phyloP scores from a whole-genome alignment of 2,329 filamentous ascomycete genomes.

The Pseudogymnoascus destructans region DNA sequence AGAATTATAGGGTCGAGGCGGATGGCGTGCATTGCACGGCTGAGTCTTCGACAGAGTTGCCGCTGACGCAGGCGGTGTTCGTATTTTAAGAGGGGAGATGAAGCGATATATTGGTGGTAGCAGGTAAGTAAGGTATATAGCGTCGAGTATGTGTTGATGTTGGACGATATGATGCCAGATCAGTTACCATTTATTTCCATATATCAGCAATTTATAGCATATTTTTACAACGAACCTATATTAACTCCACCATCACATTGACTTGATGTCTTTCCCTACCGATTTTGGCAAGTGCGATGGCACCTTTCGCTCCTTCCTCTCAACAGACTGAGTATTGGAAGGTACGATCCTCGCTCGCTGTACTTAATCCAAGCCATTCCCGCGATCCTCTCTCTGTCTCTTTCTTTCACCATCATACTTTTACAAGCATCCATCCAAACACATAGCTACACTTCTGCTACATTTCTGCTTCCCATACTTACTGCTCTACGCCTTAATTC shows the following conservation, averaged over 20 bases:
- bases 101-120: background rate
- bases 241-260: background rate
- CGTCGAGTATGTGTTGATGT: background rate
- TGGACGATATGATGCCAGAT: conserved; percentile 1
- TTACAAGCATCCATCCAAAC: conserved; percentile 4
- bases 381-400: background rate
- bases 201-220: background rate
- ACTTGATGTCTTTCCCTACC: background rate
- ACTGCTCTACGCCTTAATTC: background rate
- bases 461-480: background rate
- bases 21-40: conserved; percentile 64
- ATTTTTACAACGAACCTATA: background rate
- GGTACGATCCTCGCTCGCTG: background rate
- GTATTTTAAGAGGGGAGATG: conserved; percentile 42
- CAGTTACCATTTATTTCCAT: background rate
- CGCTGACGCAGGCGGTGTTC: conserved; percentile 65
- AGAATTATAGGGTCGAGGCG: conserved; percentile 77
- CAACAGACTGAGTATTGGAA: background rate
- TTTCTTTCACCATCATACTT: conserved; percentile 1
- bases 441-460: conserved; percentile 1
- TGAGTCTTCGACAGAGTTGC: conserved; percentile 57
- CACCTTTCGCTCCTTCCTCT: background rate
- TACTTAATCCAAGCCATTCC: background rate
- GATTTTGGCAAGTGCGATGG: background rate
- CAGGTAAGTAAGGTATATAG: background rate